Evolutionary conservation across 179 eudicot genomes (phyloP), one percentile per base, ranked within the genome.

Genomic region (Heliamphora pulchella): DNA sequence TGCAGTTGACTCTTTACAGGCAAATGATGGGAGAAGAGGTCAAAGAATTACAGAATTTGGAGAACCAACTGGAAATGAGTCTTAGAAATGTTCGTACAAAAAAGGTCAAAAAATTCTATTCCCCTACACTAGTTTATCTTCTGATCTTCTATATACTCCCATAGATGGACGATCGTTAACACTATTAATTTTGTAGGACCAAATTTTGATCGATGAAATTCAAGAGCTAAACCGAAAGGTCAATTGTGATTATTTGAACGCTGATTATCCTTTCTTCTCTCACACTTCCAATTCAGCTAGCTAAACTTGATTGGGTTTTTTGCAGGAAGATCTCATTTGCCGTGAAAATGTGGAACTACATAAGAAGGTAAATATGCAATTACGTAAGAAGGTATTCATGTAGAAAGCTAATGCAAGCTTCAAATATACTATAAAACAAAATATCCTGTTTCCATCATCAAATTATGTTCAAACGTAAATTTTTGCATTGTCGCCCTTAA

Each of bases 141-240:
- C 8, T 79, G 18, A 79, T 46, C 54, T 78, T 43, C 5, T 61
- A 43, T 31, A 58, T 13, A 18, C 47, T 50, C 47, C 39, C 0
- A 0, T 31, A 83, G 44, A 17, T 71, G 61, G 22, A 55, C 41
- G 43, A 53, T 11, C 46, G 3, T 77, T 66, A 31, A 72, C 58
- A 43, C 18, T 44, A 46, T 61, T 17, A 6, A 61, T 57, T 74
- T 15, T 89, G 82, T 83, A 95, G 98, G 98, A 95, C 82, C 93
- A 92, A 84, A 77, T 88, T 31, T 71, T 91, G 18, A 74, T 83
- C 2, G 90, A 83, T 64, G 91, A 95, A 82, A 91, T 92, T 85
- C 89, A 90, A 71, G 95, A 89, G 67, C 88, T 95, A 75, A 88
- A 85, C 75, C 89, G 72, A 78, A 91, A 92, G 98, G 98, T 93